phyloP scores from a whole-genome alignment of 306 rosid genomes.

The Cicer cuneatum region DNA sequence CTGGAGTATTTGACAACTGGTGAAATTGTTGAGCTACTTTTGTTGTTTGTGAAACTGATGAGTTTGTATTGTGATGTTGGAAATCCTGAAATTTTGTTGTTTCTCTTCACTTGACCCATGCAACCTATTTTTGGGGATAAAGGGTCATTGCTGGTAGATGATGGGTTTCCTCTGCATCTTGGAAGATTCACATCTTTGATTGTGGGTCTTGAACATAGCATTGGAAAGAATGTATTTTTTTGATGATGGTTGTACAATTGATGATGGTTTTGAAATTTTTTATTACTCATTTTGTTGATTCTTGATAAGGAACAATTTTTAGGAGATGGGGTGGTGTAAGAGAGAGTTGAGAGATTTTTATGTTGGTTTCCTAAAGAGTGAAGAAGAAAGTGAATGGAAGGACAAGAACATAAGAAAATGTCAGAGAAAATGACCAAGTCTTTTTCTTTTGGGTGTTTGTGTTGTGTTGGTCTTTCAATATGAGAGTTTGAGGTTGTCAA shows the following conservation, averaged over 20 bases:
- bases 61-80: slow-evolving; percentile 49
- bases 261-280: slow-evolving; percentile 43
- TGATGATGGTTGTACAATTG: slow-evolving; percentile 40
- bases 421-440: slow-evolving; percentile 38
- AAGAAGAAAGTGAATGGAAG: neutral
- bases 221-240: slow-evolving; percentile 75
- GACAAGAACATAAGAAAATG: slow-evolving; percentile 27
- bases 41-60: slow-evolving; percentile 42
- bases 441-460: neutral
- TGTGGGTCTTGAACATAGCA: slow-evolving; percentile 77
- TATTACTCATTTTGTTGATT: slow-evolving; percentile 48
- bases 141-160: slow-evolving; percentile 56
- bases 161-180: slow-evolving; percentile 29
- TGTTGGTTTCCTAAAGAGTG: neutral
- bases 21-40: slow-evolving; percentile 31
- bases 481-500: slow-evolving; percentile 57
- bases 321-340: neutral
- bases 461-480: neutral
- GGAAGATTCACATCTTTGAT: slow-evolving; percentile 67
- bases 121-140: slow-evolving; percentile 88
- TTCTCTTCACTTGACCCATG: slow-evolving; percentile 94
- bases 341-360: neutral
- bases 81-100: slow-evolving; percentile 70
- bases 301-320: neutral
- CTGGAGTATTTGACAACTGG: slow-evolving; percentile 62